A percentile compares a stretch with the other conserved stretches of the same genome.
Conservation (phyloP, 2,329 filamentous ascomycete genomes). For the Apiospora rasikravindrae region DNA sequence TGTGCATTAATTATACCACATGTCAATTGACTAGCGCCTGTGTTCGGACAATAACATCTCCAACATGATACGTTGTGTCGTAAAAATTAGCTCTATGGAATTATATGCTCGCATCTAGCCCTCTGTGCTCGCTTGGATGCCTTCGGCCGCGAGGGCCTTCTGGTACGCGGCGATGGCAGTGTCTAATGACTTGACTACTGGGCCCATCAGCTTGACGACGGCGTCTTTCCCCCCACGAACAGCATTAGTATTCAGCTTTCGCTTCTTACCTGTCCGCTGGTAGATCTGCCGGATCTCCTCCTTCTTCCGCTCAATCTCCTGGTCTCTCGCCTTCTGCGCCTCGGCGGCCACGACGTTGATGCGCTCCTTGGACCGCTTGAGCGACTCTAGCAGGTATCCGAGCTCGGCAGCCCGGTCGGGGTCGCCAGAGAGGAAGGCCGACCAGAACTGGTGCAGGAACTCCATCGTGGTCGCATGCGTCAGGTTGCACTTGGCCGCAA, state of each 20-base stretch:
- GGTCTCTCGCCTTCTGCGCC: constrained; percentile 75
- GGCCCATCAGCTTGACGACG: constrained; percentile 77
- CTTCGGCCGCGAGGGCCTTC: constrained; percentile 71
- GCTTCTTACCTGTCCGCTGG: constrained; percentile 74
- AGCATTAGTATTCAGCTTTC: constrained; percentile 69
- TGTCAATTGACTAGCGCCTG: too few relatives aligned
- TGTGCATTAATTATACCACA: too few relatives aligned
- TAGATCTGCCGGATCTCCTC: constrained; percentile 73
- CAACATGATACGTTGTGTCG: too few relatives aligned
- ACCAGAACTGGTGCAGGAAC: constrained; percentile 98
- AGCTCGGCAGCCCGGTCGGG: constrained; percentile 80
- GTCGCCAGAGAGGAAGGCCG: constrained; percentile 87
- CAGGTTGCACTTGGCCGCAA: constrained; percentile 63
- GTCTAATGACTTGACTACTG: constrained; percentile 72
- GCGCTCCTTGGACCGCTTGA: constrained; percentile 76
- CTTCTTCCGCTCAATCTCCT: constrained; percentile 70
- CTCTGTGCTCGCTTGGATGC: constrained; percentile 54
- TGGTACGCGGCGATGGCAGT: constrained; percentile 75
- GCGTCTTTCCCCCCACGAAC: constrained; percentile 77
- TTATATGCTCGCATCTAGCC: constrained; percentile 27
- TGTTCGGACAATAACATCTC: too few relatives aligned
- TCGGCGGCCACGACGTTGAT: constrained; percentile 81
- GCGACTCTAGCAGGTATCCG: constrained; percentile 79
- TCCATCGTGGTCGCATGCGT: constrained; percentile 94
- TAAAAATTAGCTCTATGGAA: background rate